Evolutionary conservation across 169 alveolate species (phyloP).

Genomic region (Plasmodium gallinaceum): DNA sequence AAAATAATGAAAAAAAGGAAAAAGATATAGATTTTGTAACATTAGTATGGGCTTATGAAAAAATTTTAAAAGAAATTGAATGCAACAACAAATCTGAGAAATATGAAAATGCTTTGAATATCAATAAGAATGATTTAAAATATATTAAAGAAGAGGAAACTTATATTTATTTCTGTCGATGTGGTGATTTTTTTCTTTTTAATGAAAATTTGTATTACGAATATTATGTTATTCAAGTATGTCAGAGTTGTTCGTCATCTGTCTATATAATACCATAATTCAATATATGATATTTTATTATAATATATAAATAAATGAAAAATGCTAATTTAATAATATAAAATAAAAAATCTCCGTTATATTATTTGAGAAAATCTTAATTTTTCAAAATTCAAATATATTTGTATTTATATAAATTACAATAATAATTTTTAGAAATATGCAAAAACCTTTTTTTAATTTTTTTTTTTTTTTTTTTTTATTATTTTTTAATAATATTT

Average conservation of each 20-base stretch:
- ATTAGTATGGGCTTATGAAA: conserved; percentile 71
- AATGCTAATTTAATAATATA: neutral
- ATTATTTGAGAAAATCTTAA: no score
- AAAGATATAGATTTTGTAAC: conserved; percentile 50
- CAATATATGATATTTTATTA: neutral
- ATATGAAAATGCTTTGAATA: conserved; percentile 61
- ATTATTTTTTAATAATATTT: no score
- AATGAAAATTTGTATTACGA: conserved; percentile 50
- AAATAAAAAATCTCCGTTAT: neutral
- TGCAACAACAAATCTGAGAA: conserved; percentile 29
- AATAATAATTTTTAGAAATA: no score
- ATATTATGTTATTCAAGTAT: conserved; percentile 42
- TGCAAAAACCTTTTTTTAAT: no score
- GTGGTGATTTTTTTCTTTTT: conserved; percentile 66
- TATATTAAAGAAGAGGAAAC: conserved; percentile 44
- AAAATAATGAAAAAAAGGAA: conserved; percentile 16
- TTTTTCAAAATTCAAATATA: no score
- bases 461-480: no score
- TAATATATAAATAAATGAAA: neutral
- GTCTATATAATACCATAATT: conserved; percentile 50
- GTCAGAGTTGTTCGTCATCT: conserved; percentile 73
- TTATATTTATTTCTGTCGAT: conserved; percentile 47
- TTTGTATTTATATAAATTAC: no score
- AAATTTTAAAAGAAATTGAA: conserved; percentile 56
- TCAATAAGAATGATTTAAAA: conserved; percentile 47